A percentile compares a stretch with the other conserved stretches of the same genome.
Evolutionary conservation across 257 asterid genomes (phyloP).

Genomic region (Rauvolfia tetraphylla): DNA sequence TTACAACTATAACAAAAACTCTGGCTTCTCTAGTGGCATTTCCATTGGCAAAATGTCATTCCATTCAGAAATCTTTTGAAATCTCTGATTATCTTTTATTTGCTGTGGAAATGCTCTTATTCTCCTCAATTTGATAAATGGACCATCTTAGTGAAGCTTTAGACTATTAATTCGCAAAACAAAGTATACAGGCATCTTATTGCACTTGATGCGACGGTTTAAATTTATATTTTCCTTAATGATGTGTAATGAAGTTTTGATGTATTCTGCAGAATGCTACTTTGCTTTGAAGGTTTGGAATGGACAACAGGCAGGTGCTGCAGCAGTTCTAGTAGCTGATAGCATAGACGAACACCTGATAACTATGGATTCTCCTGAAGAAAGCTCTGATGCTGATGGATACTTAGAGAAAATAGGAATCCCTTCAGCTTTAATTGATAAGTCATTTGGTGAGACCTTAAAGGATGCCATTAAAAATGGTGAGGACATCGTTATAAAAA

Average conservation of each 20-base stretch:
- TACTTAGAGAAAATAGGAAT: constrained; percentile 69
- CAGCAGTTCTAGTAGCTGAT: constrained; percentile 90
- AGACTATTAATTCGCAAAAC: background rate
- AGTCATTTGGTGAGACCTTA: constrained; percentile 49
- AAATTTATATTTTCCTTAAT: background rate
- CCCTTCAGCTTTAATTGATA: constrained; percentile 73
- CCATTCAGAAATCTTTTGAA: background rate
- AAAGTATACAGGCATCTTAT: background rate
- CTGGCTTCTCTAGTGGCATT: background rate
- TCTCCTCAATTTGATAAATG: background rate
- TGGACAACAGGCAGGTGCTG: constrained; percentile 84
- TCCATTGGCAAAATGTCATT: background rate
- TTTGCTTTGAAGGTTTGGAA: constrained; percentile 86
- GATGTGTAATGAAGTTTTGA: background rate
- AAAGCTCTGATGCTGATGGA: constrained; percentile 58
- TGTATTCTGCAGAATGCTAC: constrained; percentile 55
- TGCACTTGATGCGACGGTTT: background rate
- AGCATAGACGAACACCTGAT: constrained; percentile 66
- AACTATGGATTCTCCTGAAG: constrained; percentile 94
- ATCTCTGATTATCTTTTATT: background rate
- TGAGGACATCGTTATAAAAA: constrained; percentile 48
- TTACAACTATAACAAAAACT: no score
- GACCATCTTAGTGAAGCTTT: background rate
- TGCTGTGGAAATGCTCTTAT: background rate
- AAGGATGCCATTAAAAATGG: constrained; percentile 51